Base-by-base conservation (phyloP, 371 early-diverging fungal genomes). In the Apophysomyces elegans region DNA sequence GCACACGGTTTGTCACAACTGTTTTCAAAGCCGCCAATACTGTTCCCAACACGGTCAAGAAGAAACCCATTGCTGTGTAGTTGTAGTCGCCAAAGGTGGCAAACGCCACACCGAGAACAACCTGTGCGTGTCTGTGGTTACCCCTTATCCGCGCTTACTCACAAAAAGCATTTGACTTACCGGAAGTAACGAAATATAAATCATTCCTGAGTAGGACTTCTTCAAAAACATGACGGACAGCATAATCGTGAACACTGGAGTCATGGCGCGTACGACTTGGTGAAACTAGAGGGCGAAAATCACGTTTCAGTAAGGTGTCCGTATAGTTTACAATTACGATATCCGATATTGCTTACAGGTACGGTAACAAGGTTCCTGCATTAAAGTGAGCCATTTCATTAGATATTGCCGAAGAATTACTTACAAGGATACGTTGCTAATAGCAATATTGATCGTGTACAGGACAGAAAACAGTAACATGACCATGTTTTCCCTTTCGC, bases 401-500 rank as follows among this genome's bases (percentile, higher is more conserved):
- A 37, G 37, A 45, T 8, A 16, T 5, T 39, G 41, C 32, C 54
- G 39, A 41, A 37, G 37, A 3, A 37, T 9, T 21, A 90, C 88
- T 83, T 91, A 87, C 84, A 95, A 75, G 59, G 94, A 93, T 11
- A 95, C 90, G 71, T 93, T 94, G 71, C 90, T 90, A 38, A 92
- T 88, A 46, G 94, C 95, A 70, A 96, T 95, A 69, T 96, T 96
- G 67, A 91, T 85, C 1, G 95, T 96, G 77, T 94, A 96, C 5
- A 96, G 84, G 14, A 91, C 81, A 8, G 95, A 94, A 70, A 94
- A 96, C 70, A 86, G 74, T 50, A 91, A 66, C 87, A 96, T 88
- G 59, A 88, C 74, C 73, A 84, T 79, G 59, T 84, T 86, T 56
- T 94, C 93, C n/a, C 79, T 81, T 58, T 77, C 82, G 37, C 83